phyloP scores from a whole-genome alignment of 352 stramenopile genomes.

The Pythium sp. region DNA sequence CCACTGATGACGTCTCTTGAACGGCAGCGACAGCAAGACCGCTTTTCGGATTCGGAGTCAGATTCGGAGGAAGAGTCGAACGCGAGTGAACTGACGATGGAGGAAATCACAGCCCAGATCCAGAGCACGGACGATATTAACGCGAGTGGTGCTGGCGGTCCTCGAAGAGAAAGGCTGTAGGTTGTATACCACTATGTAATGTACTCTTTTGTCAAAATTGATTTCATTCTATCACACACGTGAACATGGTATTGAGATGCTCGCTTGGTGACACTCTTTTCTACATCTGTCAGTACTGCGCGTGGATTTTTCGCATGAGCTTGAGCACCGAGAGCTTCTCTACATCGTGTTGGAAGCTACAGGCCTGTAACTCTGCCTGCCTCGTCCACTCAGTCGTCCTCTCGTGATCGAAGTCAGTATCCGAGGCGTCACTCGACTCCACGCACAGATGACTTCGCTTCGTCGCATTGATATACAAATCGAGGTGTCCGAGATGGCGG shows the following conservation, averaged over 20 bases:
- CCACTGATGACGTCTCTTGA: background rate
- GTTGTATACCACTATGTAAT: background rate
- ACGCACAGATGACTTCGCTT: conserved; percentile 23
- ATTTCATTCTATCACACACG: too few relatives aligned
- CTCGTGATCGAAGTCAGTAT: background rate
- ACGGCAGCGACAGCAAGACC: background rate
- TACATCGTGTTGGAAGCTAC: conserved; percentile 15
- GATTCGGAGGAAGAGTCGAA: background rate
- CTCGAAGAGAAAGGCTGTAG: background rate
- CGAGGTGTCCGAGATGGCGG: conserved; percentile 51
- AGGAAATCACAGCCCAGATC: conserved; percentile 24
- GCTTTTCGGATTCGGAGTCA: background rate
- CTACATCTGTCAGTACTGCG: conserved; percentile 13
- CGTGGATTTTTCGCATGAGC: conserved; percentile 28
- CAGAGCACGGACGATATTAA: conserved; percentile 18
- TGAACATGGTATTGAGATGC: too few relatives aligned
- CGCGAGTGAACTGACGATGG: conserved; percentile 15
- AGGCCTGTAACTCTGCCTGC: conserved; percentile 17
- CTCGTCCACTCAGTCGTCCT: conserved; percentile 13
- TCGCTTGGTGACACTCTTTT: too few relatives aligned
- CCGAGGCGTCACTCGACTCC: conserved; percentile 1
- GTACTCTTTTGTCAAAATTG: too few relatives aligned
- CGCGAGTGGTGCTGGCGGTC: background rate
- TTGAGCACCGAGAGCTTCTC: conserved; percentile 18
- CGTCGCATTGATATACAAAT: conserved; percentile 45